Conservation (phyloP, 2,329 filamentous ascomycete genomes). For the Zalaria obscura region DNA sequence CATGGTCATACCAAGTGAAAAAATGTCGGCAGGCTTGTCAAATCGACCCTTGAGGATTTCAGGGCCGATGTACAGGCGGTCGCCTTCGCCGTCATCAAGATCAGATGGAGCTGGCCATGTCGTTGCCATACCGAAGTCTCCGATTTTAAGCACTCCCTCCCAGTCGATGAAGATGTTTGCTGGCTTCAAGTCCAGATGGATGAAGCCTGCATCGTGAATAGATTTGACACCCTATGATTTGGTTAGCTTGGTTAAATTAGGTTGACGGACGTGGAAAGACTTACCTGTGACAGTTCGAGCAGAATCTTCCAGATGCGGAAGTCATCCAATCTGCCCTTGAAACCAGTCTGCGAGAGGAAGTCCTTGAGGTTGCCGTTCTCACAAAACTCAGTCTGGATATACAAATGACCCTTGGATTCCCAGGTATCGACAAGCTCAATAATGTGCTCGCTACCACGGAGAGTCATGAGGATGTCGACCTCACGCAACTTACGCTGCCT, state of each 20-base stretch:
- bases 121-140: slow-evolving; percentile 73
- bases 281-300: slow-evolving; percentile 68
- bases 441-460: slow-evolving; percentile 72
- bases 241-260: slow-evolving; percentile 15
- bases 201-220: slow-evolving; percentile 77
- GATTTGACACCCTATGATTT: slow-evolving; percentile 61
- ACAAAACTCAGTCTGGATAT: slow-evolving; percentile 96
- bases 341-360: slow-evolving; percentile 71
- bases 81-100: slow-evolving; percentile 83
- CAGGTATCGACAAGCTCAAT: slow-evolving; percentile 74
- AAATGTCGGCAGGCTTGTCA: slow-evolving; percentile 86
- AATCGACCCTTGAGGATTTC: slow-evolving; percentile 79
- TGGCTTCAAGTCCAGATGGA: slow-evolving; percentile 75
- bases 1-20: slow-evolving; percentile 86
- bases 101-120: slow-evolving; percentile 60
- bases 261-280: slow-evolving; percentile 19
- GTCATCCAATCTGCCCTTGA: slow-evolving; percentile 79
- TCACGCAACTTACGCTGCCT: slow-evolving; percentile 75
- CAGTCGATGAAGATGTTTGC: slow-evolving; percentile 74
- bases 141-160: slow-evolving; percentile 71
- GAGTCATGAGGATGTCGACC: slow-evolving; percentile 61
- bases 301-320: slow-evolving; percentile 98
- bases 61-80: slow-evolving; percentile 89
- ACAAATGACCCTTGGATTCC: slow-evolving; percentile 74
- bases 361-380: slow-evolving; percentile 82